These are phyloP conservation scores for Mortierella antarctica DNA, from an alignment of 192 early-diverging fungal genomes.

Conservation along the genomic window DNA sequence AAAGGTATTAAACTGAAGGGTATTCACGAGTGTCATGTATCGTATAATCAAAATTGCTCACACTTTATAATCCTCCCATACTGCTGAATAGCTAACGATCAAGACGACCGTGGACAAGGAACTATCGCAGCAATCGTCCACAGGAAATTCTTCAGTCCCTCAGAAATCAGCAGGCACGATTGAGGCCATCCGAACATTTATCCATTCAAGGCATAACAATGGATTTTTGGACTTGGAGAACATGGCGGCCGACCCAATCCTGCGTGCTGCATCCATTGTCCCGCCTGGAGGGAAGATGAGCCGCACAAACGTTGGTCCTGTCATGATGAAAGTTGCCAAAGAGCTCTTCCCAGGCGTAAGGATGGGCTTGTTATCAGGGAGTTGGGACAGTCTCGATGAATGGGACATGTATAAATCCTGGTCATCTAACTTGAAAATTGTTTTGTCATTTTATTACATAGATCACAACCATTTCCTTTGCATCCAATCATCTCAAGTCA, in stretches of 20 bases:
- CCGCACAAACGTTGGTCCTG: constrained; percentile 3
- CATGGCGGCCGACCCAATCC: constrained; percentile 14
- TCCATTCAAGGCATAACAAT: constrained; percentile 11
- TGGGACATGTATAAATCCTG: not conserved
- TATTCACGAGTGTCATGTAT: not conserved
- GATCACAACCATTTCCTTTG: constrained; percentile 52
- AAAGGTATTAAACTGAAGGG: not conserved
- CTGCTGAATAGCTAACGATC: constrained; percentile 12
- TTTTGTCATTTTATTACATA: constrained; percentile 13
- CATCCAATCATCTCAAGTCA: constrained; percentile 31
- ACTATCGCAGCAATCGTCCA: not conserved
- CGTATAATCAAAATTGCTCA: not conserved
- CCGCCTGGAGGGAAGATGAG: constrained; percentile 5
- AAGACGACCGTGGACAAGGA: constrained; percentile 10
- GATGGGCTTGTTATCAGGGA: not conserved
- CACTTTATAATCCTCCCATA: not conserved
- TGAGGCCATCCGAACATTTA: constrained; percentile 5
- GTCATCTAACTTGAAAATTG: too few species aligned
- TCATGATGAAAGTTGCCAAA: constrained; percentile 17
- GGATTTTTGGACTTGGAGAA: constrained; percentile 23
- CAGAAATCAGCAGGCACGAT: not conserved
- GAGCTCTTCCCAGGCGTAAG: constrained; percentile 28
- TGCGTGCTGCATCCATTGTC: constrained; percentile 9
- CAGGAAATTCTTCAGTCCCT: not conserved
- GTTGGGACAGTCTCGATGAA: not conserved